Evolutionary conservation across 345 rosid species (phyloP), one percentile per base, ranked within the genome.

Genomic region (Psidium guajava): DNA sequence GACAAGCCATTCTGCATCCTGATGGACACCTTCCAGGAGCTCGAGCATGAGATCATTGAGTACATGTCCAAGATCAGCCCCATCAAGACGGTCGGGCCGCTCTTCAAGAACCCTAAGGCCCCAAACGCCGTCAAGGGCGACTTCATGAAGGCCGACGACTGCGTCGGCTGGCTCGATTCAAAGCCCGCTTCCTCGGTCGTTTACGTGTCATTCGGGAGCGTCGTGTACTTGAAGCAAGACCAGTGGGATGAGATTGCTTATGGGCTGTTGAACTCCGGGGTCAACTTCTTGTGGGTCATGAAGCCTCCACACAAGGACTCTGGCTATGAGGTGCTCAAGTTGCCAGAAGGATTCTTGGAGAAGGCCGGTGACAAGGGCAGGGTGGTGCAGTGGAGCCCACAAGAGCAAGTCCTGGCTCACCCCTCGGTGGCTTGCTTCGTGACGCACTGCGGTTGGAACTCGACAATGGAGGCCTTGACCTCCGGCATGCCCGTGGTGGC

Each of bases 391-490:
- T 96, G 99, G 98, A 89, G 96, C 88, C 94, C 96, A 0, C 99
- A 96, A 82, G 96, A 93, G 87, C 87, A 90, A 86, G 98, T 96
- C 20, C 69, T 96, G 75, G 88, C 91, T 54, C 98, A 96, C 86
- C 92, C 92, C 11, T 91, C 97, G 0, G 86, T 95, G 21, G 92
- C 92, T 1, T 95, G 98, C 86, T 96, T 96, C 58, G 89, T 94
- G 12, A 93, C 97, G 2, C 99, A 96, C 59, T 95, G 99, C 69
- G 99, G 99, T 11, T n/a, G n/a, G n/a, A n/a, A n/a, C n/a, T n/a
- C n/a, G n/a, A n/a, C n/a, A n/a, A n/a, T n/a, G n/a, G n/a, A 96
- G 86, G 91, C 99, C 11, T 82, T 96, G 25, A 83, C 98, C 2
- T 86, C 90, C 0, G 98, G 98, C 2, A 84, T 93, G 85, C 97